Evolutionary conservation across 2,329 filamentous ascomycete species (phyloP), one percentile per base, ranked within the genome.

Genomic region (Pseudopithomyces chartarum): DNA sequence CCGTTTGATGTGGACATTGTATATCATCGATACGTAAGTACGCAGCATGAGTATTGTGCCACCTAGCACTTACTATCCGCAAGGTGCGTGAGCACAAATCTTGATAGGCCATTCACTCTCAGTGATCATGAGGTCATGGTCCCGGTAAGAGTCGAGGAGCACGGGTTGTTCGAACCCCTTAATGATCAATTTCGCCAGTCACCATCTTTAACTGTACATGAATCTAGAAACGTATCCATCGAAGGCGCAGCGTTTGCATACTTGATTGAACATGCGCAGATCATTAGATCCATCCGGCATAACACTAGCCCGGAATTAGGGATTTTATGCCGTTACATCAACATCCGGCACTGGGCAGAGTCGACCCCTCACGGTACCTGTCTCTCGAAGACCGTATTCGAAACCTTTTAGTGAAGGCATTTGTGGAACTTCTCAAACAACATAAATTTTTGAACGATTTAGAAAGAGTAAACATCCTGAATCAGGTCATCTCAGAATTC

Each of bases 41-140:
- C 19, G 22, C 33, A 23, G 6, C 17, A 23, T 6, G 4, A 15
- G 4, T 22, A 13, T 22, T 26, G 3, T 11, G 11, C n/a, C 11
- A 13, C 48, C 17, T 19, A 42, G 19, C 13, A 15, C 48, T 51
- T 15, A 51, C 34, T 6, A 17, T 40, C 11, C 8, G 19, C 8
- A 20, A 51, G 48, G 17, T 45, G 56, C 38, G n/a, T 57, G 3
- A 61, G 59, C 33, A 52, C 50, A 17, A 46, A 32, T 20, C 38
- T 61, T n/a, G 59, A 59, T 38, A 23, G 59, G 20, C 59, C 58
- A 20, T 58, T 58, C 36, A 54, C 42, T 39, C 33, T 59, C 10
- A 56, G 47, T 43, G 54, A 59, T 32, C 36, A 46, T 26, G 54
- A 59, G 34, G 50, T 59, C 38, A 36, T 54, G 51, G 29, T 54